These are phyloP conservation scores for Parasitella parasitica DNA, from an alignment of 371 early-diverging fungal species.

Conservation along the genomic window DNA sequence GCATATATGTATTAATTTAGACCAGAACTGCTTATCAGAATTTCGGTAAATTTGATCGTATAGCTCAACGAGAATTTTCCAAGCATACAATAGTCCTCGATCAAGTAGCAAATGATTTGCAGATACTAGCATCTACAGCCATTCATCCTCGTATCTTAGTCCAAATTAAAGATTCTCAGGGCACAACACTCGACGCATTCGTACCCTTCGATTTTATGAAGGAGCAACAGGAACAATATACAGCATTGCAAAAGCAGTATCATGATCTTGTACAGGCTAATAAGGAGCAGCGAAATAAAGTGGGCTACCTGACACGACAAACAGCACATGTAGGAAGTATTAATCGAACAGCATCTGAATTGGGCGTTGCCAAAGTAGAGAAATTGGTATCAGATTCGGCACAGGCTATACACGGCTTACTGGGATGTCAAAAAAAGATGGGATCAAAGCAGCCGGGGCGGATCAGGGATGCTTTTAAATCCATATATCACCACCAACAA, in stretches of 20 bases:
- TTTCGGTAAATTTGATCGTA: slow-evolving; percentile 24
- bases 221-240: not conserved
- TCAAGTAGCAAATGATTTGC: slow-evolving; percentile 6
- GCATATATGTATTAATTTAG: not conserved
- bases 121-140: slow-evolving; percentile 2
- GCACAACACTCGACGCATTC: slow-evolving; percentile 1
- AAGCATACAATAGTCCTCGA: slow-evolving; percentile 12
- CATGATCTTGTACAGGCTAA: slow-evolving; percentile 9
- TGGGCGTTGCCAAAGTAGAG: not conserved
- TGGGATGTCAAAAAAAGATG: not conserved
- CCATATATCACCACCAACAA: slow-evolving; percentile 5
- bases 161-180: not conserved
- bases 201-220: not conserved
- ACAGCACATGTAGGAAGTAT: not conserved
- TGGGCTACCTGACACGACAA: slow-evolving; percentile 9
- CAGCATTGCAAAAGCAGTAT: not conserved
- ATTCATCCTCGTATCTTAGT: slow-evolving; percentile 12
- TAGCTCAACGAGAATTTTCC: slow-evolving; percentile 24
- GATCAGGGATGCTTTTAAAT: not conserved
- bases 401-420: not conserved
- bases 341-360: slow-evolving; percentile 12
- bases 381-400: slow-evolving; percentile 6
- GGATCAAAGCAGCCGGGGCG: not conserved
- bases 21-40: slow-evolving; percentile 19
- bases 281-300: slow-evolving; percentile 10